phyloP scores from a whole-genome alignment of 345 rosid species.

The Erysimum cheiranthoides region DNA sequence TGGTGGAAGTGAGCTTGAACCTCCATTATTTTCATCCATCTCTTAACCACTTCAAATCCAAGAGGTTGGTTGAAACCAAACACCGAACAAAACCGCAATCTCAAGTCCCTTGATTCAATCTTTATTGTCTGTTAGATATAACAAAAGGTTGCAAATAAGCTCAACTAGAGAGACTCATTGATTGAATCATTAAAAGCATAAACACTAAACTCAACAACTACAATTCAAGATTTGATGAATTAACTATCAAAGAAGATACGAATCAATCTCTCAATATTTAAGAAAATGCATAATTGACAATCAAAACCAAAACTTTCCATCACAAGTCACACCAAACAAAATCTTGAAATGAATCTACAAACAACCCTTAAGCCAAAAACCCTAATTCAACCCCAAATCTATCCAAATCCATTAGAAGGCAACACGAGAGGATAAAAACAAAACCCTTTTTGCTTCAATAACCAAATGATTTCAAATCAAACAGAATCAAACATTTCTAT shows the following conservation, averaged over 20 bases:
- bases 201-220: not conserved
- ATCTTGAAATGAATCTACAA: slow-evolving; percentile 16
- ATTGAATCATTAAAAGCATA: not conserved
- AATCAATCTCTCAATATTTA: slow-evolving; percentile 2
- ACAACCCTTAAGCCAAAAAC: slow-evolving; percentile 10
- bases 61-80: not conserved
- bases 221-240: not conserved
- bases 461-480: slow-evolving; percentile 4
- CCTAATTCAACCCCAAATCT: slow-evolving; percentile 7
- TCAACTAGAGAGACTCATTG: slow-evolving; percentile 2
- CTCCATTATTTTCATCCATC: slow-evolving; percentile 82
- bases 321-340: not conserved
- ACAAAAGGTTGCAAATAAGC: not conserved
- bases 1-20: slow-evolving; percentile 81
- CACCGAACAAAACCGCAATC: not conserved
- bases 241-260: not conserved
- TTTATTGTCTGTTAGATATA: not conserved
- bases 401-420: not conserved
- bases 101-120: slow-evolving; percentile 1
- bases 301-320: not conserved
- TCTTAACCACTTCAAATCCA: slow-evolving; percentile 15
- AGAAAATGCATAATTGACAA: not conserved
- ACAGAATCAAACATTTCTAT: slow-evolving; percentile 12
- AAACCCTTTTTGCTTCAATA: slow-evolving; percentile 5
- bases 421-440: not conserved